These are phyloP conservation scores for Botrytis byssoidea DNA, from an alignment of 2,329 filamentous ascomycete genomes.

Conservation along the genomic window DNA sequence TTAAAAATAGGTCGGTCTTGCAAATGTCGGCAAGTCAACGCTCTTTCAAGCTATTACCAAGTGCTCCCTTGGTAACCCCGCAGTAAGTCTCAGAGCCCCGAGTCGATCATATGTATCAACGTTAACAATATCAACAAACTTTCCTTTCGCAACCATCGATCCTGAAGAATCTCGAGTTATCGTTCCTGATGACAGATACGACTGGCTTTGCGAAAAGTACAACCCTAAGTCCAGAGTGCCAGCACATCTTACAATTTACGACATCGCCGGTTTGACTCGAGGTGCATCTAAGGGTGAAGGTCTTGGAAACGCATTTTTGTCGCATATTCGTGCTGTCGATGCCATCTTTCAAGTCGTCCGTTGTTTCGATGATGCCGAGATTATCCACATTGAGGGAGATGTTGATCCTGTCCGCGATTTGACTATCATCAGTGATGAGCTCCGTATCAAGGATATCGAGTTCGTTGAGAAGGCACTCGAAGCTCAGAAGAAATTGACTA, in stretches of 20 bases:
- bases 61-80: constrained; percentile 93
- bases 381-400: constrained; percentile 98
- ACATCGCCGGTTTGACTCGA: constrained; percentile 94
- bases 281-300: constrained; percentile 96
- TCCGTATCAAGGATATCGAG: constrained; percentile 97
- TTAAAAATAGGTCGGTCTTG: constrained; percentile 77
- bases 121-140: constrained; percentile 63
- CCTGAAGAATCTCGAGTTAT: constrained; percentile 97
- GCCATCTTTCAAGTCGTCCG: constrained; percentile 97
- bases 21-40: constrained; percentile 99
- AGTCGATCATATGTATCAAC: constrained; percentile 22
- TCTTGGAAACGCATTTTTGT: constrained; percentile 96
- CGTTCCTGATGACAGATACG: constrained; percentile 92
- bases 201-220: constrained; percentile 95
- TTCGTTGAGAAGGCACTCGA: constrained; percentile 96
- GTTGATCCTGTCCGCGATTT: constrained; percentile 93
- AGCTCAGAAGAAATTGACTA: constrained; percentile 88
- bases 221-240: constrained; percentile 97
- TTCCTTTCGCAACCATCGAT: constrained; percentile 98
- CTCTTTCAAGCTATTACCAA: constrained; percentile 99
- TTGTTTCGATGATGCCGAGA: constrained; percentile 98
- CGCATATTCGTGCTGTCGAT: constrained; percentile 96
- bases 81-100: constrained; percentile 57
- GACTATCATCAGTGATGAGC: constrained; percentile 94
- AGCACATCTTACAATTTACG: constrained; percentile 96